phyloP scores from a whole-genome alignment of 441 rosid species.

The Pelargonium cotyledonis region DNA sequence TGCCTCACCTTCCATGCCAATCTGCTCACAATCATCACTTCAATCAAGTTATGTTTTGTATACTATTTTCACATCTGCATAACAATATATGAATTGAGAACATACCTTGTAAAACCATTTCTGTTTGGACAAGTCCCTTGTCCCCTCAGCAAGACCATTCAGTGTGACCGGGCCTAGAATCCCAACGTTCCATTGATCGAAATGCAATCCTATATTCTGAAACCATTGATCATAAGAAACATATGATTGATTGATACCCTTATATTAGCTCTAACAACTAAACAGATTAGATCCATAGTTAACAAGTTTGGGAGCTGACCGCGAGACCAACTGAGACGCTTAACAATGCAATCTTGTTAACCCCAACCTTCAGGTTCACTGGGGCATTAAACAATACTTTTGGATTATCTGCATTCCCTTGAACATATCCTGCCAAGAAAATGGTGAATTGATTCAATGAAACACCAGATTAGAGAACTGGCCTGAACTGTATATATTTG shows the following conservation, averaged over 20 bases:
- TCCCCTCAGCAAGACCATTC: slow-evolving; percentile 48
- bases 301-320: background rate
- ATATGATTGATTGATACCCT: too few species aligned
- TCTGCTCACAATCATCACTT: slow-evolving; percentile 24
- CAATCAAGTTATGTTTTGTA: background rate
- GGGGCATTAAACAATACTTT: background rate
- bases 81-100: too few species aligned
- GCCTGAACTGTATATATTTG: too few species aligned
- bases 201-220: slow-evolving; percentile 44
- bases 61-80: too few species aligned
- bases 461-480: too few species aligned
- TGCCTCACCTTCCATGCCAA: slow-evolving; percentile 58
- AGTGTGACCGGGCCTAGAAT: slow-evolving; percentile 54
- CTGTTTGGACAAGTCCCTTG: slow-evolving; percentile 57
- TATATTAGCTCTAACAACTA: background rate
- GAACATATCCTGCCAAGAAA: background rate
- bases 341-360: background rate
- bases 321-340: background rate
- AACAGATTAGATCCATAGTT: background rate
- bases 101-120: slow-evolving; percentile 67
- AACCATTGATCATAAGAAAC: background rate
- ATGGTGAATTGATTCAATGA: too few species aligned
- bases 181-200: slow-evolving; percentile 50
- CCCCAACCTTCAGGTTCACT: background rate
- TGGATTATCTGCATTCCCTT: background rate